Evolutionary conservation across 1,284 basidiomycete genomes (phyloP).

Genomic region (Apiotrichum mycotoxinovorans): DNA sequence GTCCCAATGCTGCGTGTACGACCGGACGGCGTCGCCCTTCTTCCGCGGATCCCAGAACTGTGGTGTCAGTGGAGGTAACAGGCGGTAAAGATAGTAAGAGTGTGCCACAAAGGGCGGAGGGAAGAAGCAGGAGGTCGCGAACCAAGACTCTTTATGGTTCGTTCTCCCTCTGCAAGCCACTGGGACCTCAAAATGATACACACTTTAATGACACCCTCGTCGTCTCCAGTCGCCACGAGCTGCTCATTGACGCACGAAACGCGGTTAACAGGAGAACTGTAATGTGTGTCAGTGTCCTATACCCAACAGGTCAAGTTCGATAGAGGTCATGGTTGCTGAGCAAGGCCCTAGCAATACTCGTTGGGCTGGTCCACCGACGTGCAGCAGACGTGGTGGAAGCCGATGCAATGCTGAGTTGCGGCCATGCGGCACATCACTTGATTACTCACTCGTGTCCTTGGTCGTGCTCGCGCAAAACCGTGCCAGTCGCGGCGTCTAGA

Average conservation of each 20-base stretch:
- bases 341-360: background rate
- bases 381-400: too few species aligned
- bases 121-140: too few species aligned
- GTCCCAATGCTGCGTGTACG: slow-evolving; percentile 86
- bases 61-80: background rate
- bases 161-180: background rate
- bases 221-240: slow-evolving; percentile 80
- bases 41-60: slow-evolving; percentile 86
- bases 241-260: slow-evolving; percentile 66
- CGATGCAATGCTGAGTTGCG: too few species aligned
- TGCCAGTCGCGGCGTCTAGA: slow-evolving; percentile 5
- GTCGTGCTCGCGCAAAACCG: slow-evolving; percentile 3
- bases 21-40: slow-evolving; percentile 57
- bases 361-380: too few species aligned
- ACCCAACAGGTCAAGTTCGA: background rate
- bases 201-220: slow-evolving; percentile 89
- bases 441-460: slow-evolving; percentile 10
- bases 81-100: too few species aligned
- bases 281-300: slow-evolving; percentile 5
- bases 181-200: slow-evolving; percentile 19
- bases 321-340: background rate
- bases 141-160: too few species aligned
- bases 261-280: slow-evolving; percentile 78
- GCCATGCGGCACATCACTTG: too few species aligned
- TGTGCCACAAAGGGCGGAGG: too few species aligned